phyloP scores from a whole-genome alignment of 164 flowering plant genomes.

The Vitis labrusca region DNA sequence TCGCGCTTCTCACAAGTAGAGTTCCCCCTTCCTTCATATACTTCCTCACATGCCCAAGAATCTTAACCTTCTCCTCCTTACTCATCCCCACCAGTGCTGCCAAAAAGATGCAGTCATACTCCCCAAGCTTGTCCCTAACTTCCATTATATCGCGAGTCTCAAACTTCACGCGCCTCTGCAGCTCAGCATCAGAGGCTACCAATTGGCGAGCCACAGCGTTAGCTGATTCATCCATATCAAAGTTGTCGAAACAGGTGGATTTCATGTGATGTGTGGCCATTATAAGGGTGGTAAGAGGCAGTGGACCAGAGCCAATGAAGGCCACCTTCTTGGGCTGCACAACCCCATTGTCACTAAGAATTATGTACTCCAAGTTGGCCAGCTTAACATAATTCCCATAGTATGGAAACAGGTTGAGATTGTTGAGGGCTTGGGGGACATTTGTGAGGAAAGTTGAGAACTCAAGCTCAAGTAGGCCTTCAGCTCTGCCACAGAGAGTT shows the following conservation, averaged over 20 bases:
- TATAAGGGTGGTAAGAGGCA: slow-evolving; percentile 56
- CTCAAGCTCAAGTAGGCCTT: slow-evolving; percentile 50
- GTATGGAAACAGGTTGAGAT: slow-evolving; percentile 55
- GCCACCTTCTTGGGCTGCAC: slow-evolving; percentile 47
- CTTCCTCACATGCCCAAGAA: slow-evolving; percentile 45
- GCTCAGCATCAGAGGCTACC: slow-evolving; percentile 33
- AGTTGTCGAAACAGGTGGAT: slow-evolving; percentile 46
- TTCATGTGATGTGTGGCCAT: slow-evolving; percentile 53
- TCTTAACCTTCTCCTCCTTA: slow-evolving; percentile 43
- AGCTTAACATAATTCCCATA: slow-evolving; percentile 53
- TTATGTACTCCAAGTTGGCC: slow-evolving; percentile 34
- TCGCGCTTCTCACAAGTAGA: slow-evolving; percentile 56
- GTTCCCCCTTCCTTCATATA: slow-evolving; percentile 45
- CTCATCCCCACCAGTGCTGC: slow-evolving; percentile 71
- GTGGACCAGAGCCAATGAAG: slow-evolving; percentile 70
- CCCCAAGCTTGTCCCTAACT: slow-evolving; percentile 35
- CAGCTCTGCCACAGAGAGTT: slow-evolving; percentile 40
- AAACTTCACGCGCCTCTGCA: slow-evolving; percentile 55
- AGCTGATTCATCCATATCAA: slow-evolving; percentile 20
- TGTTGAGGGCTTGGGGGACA: slow-evolving; percentile 32
- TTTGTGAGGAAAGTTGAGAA: slow-evolving; percentile 32
- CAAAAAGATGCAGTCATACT: slow-evolving; percentile 47
- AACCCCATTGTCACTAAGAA: slow-evolving; percentile 29
- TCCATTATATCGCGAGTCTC: slow-evolving; percentile 43
- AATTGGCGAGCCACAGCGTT: slow-evolving; percentile 20